Conservation (phyloP, 139 green algal genomes). For the Edaphochlamys debaryana region DNA sequence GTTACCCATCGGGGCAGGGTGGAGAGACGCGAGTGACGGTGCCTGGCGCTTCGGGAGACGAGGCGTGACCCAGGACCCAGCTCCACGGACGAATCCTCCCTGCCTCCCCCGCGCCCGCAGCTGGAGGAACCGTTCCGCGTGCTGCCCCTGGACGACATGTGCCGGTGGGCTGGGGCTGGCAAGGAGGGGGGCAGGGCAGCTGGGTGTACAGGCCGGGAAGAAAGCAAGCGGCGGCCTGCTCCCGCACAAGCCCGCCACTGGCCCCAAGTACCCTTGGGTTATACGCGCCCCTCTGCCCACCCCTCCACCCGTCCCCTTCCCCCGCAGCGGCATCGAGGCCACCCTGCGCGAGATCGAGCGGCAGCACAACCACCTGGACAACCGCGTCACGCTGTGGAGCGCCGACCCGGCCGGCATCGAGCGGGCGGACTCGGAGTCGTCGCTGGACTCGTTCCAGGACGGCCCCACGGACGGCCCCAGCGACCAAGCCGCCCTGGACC, state of each 20-base stretch:
- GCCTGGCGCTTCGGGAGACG: no score
- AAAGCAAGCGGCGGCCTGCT: no score
- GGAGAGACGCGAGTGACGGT: no score
- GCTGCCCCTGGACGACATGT: constrained; percentile 60
- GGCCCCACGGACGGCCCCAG: constrained; percentile 31
- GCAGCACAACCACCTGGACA: constrained; percentile 20
- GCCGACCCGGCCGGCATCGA: constrained; percentile 20
- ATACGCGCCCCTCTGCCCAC: no score
- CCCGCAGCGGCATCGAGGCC: constrained; percentile 35
- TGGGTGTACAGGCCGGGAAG: no score
- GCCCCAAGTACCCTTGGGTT: no score
- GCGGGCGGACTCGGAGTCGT: constrained; percentile 15
- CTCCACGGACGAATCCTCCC: no score
- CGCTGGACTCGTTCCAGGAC: constrained; percentile 33
- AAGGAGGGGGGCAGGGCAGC: neutral
- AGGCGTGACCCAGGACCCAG: no score
- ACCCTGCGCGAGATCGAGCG: constrained; percentile 41
- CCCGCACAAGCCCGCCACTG: no score
- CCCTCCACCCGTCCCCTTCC: neutral
- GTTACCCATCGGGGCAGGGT: no score
- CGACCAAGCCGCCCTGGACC: neutral
- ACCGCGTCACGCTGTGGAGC: neutral
- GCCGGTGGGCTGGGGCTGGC: constrained; percentile 1
- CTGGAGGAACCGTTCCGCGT: constrained; percentile 64
- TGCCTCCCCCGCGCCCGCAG: constrained; percentile 27